Evolutionary conservation across 176 grass and related monocot species (phyloP), one percentile per base, ranked within the genome.

Genomic region (Thalia dealbata): DNA sequence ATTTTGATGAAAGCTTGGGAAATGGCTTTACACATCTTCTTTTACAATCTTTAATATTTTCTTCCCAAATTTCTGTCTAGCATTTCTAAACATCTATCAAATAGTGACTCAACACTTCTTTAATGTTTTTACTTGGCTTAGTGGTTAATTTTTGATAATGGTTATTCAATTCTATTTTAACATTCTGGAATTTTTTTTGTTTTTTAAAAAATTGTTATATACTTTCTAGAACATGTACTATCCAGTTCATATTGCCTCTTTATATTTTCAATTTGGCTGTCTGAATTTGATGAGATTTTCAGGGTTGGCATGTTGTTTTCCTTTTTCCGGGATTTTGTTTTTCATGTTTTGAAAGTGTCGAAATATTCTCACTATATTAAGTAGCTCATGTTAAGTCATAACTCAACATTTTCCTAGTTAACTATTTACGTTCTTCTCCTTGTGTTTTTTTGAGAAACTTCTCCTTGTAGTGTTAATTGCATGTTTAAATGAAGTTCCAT

Each of bases 361-460:
- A 76, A 81, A 54, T 44, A 32, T 74, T 56, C 73, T 14, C 1
- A 76, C 73, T 21, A 28, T 52, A 72, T 77, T 79, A 28, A 63
- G 32, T 58, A 58, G 65, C 6, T 76, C 65, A 71, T 12, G 51
- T n/a, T 50, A 52, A 27, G 69, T 27, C 52, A 16, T 71, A 52
- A n/a, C 19, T 58, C 24, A 71, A 15, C 18, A 67, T 41, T 42
- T 44, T 29, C 3, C 28, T 19, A 6, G 16, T n/a, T 14, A 8
- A 35, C n/a, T 58, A 58, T 22, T 16, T 58, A 21, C n/a, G n/a
- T 18, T 58, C 54, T 58, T 8, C 54, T 21, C n/a, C n/a, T n/a
- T n/a, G n/a, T n/a, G n/a, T n/a, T n/a, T n/a, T n/a, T n/a, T n/a
- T n/a, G n/a, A n/a, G n/a, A n/a, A n/a, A n/a, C n/a, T n/a, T n/a